phyloP scores from a whole-genome alignment of 2,329 filamentous ascomycete species.

The Epichloe brachyelytri region DNA sequence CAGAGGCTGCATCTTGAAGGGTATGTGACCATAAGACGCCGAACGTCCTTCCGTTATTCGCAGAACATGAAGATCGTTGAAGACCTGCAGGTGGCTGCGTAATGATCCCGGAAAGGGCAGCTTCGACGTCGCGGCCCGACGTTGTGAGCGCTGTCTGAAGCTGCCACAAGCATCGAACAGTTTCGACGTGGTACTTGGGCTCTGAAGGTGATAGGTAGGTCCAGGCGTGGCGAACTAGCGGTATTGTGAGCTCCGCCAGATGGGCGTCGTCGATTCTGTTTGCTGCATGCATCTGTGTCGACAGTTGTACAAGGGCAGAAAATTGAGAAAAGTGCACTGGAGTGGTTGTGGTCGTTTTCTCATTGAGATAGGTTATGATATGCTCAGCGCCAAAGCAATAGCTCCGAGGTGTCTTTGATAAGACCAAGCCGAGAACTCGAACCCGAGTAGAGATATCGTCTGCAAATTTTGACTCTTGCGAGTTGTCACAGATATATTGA shows the following conservation, averaged over 20 bases:
- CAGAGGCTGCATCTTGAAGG: slow-evolving; percentile 44
- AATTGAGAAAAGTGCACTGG: slow-evolving; percentile 40
- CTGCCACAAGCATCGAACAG: slow-evolving; percentile 74
- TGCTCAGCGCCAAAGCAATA: slow-evolving; percentile 30
- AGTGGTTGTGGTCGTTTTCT: slow-evolving; percentile 27
- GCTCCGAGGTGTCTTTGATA: slow-evolving; percentile 37
- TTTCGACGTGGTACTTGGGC: slow-evolving; percentile 90
- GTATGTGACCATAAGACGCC: slow-evolving; percentile 73
- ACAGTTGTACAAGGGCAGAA: slow-evolving; percentile 44
- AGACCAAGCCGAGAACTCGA: slow-evolving; percentile 43
- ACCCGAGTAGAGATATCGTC: slow-evolving; percentile 43
- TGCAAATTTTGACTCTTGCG: slow-evolving; percentile 27
- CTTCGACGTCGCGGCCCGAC: slow-evolving; percentile 64
- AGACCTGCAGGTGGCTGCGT: slow-evolving; percentile 8
- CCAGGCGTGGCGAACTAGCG: slow-evolving; percentile 66
- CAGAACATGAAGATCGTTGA: slow-evolving; percentile 11
- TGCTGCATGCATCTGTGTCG: slow-evolving; percentile 41
- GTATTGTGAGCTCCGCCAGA: slow-evolving; percentile 49
- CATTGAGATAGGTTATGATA: slow-evolving; percentile 38
- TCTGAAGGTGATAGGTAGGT: slow-evolving; percentile 64
- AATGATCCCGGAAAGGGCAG: slow-evolving; percentile 59
- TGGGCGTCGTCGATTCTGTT: slow-evolving; percentile 38
- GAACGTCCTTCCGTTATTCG: slow-evolving; percentile 57
- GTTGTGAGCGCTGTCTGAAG: slow-evolving; percentile 60
- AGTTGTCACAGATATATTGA: slow-evolving; percentile 34